Base-by-base conservation (phyloP, 495 filamentous ascomycete species). In the Penicillium manginii region DNA sequence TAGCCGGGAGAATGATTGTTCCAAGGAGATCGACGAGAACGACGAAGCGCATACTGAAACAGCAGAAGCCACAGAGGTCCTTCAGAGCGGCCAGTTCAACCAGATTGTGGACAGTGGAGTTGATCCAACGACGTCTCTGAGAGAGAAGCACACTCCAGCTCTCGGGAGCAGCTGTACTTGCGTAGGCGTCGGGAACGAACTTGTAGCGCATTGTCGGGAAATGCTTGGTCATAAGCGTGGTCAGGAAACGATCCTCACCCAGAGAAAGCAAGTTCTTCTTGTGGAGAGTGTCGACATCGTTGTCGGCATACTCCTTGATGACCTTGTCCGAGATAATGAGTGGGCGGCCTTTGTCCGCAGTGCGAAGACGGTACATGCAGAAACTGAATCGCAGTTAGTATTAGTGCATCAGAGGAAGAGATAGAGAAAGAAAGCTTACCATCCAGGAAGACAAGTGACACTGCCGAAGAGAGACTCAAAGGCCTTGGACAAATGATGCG, bases 61-160 rank as follows among this genome's bases (percentile, higher is more conserved):
- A 97, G 75, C 94, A 98, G 86, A 98, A 98, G 54, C 94, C 94
- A 68, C 94, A 98, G 70, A 98, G 86, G 63, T 98, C 90, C 64
- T 90, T 85, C 39, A 98, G 81, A 60, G 86, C 85, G 59, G 96
- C 88, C 66, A 98, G 76, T 74, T 98, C 94, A 15, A 85, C 88
- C 65, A 98, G 70, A 67, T 98, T 98, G 81, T 98, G 94, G 51
- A 98, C 85, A 21, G 94, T 98, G 2, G 93, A 97, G 74, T 98
- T 98, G 75, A 98, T 98, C 94, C 94, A 98, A 54, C 94, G 86
- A 75, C 94, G 91, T 73, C 94, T 83, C 73, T 98, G 94, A 18
- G 94, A 98, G 21, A 98, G 79, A 59, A 98, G 78, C 40, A 98
- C 90, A 64, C 85, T 87, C 92, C 92, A 98, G 17, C 86, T 89